Conservation (phyloP, 139 green algal species). For the Coelastrella sp. region DNA sequence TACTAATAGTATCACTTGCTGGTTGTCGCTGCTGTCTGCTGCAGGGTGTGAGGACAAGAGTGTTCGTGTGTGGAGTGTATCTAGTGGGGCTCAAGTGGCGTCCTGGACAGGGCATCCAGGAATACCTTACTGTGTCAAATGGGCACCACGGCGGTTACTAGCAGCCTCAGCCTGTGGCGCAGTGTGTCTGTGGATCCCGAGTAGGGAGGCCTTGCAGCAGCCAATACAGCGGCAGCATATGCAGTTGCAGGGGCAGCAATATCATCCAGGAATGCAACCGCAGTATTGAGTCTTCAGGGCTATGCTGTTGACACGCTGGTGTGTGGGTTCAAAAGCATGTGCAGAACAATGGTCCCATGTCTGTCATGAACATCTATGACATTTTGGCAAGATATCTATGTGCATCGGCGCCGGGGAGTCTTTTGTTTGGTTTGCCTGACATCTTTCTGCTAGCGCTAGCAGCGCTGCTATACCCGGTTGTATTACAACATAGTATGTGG, state of each 20-base stretch:
- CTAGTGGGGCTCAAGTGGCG: conserved; percentile 69
- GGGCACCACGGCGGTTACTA: conserved; percentile 79
- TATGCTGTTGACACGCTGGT: too few species aligned
- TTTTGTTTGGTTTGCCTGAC: too few species aligned
- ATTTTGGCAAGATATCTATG: too few species aligned
- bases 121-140: conserved; percentile 76
- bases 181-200: conserved; percentile 86
- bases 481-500: too few species aligned
- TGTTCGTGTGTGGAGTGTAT: conserved; percentile 77
- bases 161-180: conserved; percentile 80
- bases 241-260: conserved; percentile 27
- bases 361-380: too few species aligned
- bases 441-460: too few species aligned
- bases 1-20: too few species aligned
- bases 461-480: too few species aligned
- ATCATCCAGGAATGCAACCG: background rate
- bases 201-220: conserved; percentile 28
- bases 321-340: too few species aligned
- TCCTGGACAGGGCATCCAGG: conserved; percentile 74
- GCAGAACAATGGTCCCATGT: too few species aligned
- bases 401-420: too few species aligned
- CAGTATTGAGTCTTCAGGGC: background rate
- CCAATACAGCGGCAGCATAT: conserved; percentile 26
- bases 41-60: conserved; percentile 77
- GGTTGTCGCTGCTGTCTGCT: too few species aligned